Evolutionary conservation across 192 early-diverging fungal genomes (phyloP), one percentile per base, ranked within the genome.

Genomic region (Phlyctochytrium arcticum): DNA sequence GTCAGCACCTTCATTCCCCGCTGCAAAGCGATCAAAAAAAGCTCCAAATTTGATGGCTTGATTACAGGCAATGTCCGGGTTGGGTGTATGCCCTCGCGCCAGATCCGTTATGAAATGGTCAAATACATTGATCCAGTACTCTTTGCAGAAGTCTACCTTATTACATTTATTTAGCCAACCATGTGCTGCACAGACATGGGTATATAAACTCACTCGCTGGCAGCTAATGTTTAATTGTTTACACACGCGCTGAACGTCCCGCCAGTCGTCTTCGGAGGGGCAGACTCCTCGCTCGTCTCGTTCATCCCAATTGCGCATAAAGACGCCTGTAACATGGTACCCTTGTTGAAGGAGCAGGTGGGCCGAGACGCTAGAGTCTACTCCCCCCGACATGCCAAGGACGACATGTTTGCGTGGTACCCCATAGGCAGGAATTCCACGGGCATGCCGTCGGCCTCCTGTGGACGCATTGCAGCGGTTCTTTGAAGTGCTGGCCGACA

Each of bases 301-400:
- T 3, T 84, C 82, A 62, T 96, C 94, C 96, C 96, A 96, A 73
- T 96, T 98, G 58, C 85, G 87, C 96, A 98, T 96, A 67, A 90
- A 96, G 10, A 95, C 73, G 1, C 83, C 96, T 36, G 87, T 78
- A 1, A 95, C 86, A 12, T 83, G 49, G 58, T 78, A 64, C n/a
- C 78, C 80, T 30, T 83, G 78, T 17, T 74, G 60, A 34, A 87
- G 74, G 1, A 98, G 72, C 12, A 98, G 71, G 29, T 88, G 68
- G 0, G 93, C 93, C 8, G 88, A 83, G 17, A 96, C 90, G 62
- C 88, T 89, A 1, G 92, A 95, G 60, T 98, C 96, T 0, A 98
- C 93, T 1, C 96, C 96, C 29, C 96, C 96, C 0, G 93, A 95
- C 88, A 98, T 89, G 15, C 87, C 87, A 2, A 98, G 68, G 5